phyloP scores from a whole-genome alignment of 2,329 filamentous ascomycete species.

The Xylaria sp. region DNA sequence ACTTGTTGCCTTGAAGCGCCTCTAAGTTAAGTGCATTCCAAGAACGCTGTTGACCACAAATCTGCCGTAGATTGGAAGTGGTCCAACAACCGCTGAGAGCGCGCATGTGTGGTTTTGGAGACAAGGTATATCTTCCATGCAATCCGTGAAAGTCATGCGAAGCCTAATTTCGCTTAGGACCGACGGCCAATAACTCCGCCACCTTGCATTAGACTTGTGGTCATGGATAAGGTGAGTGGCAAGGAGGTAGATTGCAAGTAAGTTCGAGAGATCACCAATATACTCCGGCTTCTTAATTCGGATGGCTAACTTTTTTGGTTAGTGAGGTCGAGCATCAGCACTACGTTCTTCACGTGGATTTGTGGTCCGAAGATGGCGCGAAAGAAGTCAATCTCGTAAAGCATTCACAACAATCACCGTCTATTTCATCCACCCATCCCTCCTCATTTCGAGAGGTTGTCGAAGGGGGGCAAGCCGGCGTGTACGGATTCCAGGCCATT shows the following conservation, averaged over 20 bases:
- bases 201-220: conserved; percentile 86
- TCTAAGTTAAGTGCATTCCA: conserved; percentile 20
- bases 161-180: conserved; percentile 67
- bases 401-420: conserved; percentile 73
- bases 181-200: conserved; percentile 95
- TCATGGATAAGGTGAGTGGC: conserved; percentile 78
- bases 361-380: conserved; percentile 73
- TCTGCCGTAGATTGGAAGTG: conserved; percentile 71
- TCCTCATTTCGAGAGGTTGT: conserved; percentile 70
- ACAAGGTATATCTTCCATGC: conserved; percentile 74
- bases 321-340: conserved; percentile 49
- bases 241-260: conserved; percentile 88
- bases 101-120: conserved; percentile 98
- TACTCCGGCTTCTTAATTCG: conserved; percentile 5
- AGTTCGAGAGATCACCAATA: conserved; percentile 48
- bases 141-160: conserved; percentile 22
- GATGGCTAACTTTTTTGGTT: conserved; percentile 26
- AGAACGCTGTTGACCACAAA: conserved; percentile 38
- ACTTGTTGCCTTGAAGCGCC: neutral
- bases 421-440: conserved; percentile 83
- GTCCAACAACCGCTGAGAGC: conserved; percentile 92
- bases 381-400: conserved; percentile 75
- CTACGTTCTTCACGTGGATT: conserved; percentile 66
- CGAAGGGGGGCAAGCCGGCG: conserved; percentile 44
- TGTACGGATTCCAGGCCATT: conserved; percentile 48